These are phyloP conservation scores for Phytophthora sp. DNA, from an alignment of 352 stramenopile species.

Conservation along the genomic window DNA sequence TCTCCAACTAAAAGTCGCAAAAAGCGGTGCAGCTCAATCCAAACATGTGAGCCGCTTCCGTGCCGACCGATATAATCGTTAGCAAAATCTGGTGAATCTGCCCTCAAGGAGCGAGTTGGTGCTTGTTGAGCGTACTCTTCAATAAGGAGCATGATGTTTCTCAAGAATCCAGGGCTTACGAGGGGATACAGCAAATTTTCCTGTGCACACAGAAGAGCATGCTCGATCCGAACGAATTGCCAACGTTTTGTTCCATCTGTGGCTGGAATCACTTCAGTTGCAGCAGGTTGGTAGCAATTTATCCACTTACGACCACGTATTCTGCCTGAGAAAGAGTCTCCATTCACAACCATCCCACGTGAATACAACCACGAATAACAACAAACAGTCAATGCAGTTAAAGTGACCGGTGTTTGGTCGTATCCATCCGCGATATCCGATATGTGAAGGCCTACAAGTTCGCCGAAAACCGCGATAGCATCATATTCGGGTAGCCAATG, in stretches of 20 bases:
- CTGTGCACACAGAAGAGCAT: conserved; percentile 66
- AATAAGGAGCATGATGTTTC: conserved; percentile 59
- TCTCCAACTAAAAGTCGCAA: conserved; percentile 69
- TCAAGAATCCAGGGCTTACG: conserved; percentile 64
- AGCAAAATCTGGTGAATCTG: conserved; percentile 14
- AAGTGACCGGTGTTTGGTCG: conserved; percentile 45
- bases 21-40: conserved; percentile 76
- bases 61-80: not conserved
- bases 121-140: conserved; percentile 55
- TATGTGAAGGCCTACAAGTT: conserved; percentile 62
- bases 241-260: conserved; percentile 48
- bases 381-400: conserved; percentile 63
- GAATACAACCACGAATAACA: conserved; percentile 70
- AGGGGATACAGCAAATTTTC: conserved; percentile 77
- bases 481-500: conserved; percentile 59
- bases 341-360: conserved; percentile 64
- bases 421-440: conserved; percentile 34
- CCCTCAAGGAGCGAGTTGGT: conserved; percentile 19
- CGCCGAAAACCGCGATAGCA: conserved; percentile 68
- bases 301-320: conserved; percentile 7
- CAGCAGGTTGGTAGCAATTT: not conserved
- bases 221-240: conserved; percentile 64
- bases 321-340: conserved; percentile 28
- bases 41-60: conserved; percentile 18
- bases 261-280: conserved; percentile 15